A percentile compares a stretch with the other conserved stretches of the same genome.
These are phyloP conservation scores for Mortierella sp. DNA, from an alignment of 371 early-diverging fungal species.

Conservation along the genomic window DNA sequence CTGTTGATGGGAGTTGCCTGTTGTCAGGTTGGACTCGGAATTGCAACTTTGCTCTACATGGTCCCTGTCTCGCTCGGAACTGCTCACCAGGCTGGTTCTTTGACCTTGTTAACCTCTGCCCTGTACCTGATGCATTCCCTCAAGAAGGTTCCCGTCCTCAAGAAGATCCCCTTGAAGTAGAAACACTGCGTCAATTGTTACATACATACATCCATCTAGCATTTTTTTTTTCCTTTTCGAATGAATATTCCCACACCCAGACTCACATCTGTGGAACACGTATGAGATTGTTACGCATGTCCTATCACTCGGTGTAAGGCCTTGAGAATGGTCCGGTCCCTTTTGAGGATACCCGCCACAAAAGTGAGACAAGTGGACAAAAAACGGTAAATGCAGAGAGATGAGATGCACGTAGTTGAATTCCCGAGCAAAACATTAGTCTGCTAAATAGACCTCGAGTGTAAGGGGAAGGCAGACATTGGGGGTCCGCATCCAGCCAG, in stretches of 20 bases:
- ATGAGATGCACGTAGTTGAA: not conserved
- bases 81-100: constrained; percentile 95
- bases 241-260: not conserved
- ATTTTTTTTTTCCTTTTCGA: not conserved
- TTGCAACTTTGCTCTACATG: constrained; percentile 91
- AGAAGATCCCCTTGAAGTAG: constrained; percentile 43
- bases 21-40: constrained; percentile 90
- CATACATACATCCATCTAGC: not conserved
- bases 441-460: too few relatives aligned
- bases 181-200: not conserved
- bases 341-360: not conserved
- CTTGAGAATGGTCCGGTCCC: not conserved
- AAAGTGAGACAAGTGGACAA: not conserved
- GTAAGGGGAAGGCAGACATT: too few relatives aligned
- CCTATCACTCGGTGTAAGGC: too few relatives aligned
- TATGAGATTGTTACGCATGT: not conserved
- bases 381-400: not conserved
- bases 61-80: constrained; percentile 96
- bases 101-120: constrained; percentile 87
- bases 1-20: constrained; percentile 80
- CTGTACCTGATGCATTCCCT: constrained; percentile 87
- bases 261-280: too few relatives aligned
- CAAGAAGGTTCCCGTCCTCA: constrained; percentile 66
- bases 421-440: not conserved
- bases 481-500: too few relatives aligned